Base-by-base conservation (phyloP, 352 stramenopile genomes). In the Phytophthora pseudosyringae region DNA sequence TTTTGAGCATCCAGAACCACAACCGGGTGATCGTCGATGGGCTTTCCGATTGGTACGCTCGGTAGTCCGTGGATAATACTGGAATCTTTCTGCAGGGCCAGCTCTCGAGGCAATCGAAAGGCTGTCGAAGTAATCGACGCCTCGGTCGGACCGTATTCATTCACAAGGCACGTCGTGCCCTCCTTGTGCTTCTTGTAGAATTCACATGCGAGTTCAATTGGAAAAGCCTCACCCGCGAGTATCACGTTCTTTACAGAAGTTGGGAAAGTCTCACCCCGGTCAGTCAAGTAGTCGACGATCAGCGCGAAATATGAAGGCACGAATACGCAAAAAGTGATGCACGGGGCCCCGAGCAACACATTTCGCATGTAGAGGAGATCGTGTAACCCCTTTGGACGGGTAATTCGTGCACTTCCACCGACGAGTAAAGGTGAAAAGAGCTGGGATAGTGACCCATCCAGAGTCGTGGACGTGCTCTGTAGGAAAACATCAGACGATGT, bases 361-460 rank as follows among this genome's bases (percentile, higher is more conserved):
- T 52, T 53, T 5, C 41, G 25, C 39, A 75, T 76, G 58, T 89
- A 89, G 11, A 56, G 49, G 32, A 89, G 56, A 26, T 89, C 77
- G 51, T 89, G 76, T 39, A 84, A 66, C 0, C 78, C 78, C 13
- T 78, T 75, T 39, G 71, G 67, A 12, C 73, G 73, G 11, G 78
- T 87, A 35, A 87, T 80, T 12, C 80, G 38, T 8, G 61, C 71
- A 39, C 69, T 74, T 11, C 43, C 80, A 10, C 78, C 80, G 10
- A 58, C 64, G 8, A 86, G 44, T 9, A 87, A 65, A 16, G 80
- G 76, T 12, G 80, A 78, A 31, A 87, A 83, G 11, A 89, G 76
- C 32, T 89, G 80, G 3, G 80, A 87, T 3, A 89, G 59, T 35
- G 78, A 89, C 6, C 78, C 78, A 35, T 87, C 80, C 9, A 89